phyloP scores from a whole-genome alignment of 306 rosid species.

The Sesbania bispinosa region DNA sequence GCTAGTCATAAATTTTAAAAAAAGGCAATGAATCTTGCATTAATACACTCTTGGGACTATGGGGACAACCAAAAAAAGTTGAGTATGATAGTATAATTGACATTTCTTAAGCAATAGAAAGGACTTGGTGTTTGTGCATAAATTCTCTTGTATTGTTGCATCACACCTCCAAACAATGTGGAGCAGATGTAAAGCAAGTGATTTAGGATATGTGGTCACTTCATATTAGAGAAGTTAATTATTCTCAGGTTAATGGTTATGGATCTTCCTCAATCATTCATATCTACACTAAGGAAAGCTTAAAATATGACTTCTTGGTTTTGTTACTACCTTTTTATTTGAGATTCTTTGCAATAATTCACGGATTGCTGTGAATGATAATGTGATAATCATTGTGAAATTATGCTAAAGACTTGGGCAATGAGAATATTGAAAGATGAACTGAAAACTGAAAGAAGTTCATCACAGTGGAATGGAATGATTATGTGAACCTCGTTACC shows the following conservation, averaged over 20 bases:
- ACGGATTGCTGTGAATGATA: neutral
- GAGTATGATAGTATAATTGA: neutral
- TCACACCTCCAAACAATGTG: slow-evolving; percentile 16
- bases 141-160: neutral
- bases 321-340: neutral
- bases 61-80: neutral
- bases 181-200: slow-evolving; percentile 2
- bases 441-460: neutral
- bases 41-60: neutral
- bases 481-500: slow-evolving; percentile 5
- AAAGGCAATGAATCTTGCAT: neutral
- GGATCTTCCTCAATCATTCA: neutral
- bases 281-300: neutral
- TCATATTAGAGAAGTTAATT: neutral
- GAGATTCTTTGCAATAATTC: neutral
- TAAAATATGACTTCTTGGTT: neutral
- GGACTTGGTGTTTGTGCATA: neutral
- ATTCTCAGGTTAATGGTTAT: neutral
- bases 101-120: neutral
- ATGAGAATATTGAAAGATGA: neutral
- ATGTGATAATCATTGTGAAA: neutral
- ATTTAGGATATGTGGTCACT: neutral
- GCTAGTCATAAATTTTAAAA: neutral
- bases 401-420: neutral
- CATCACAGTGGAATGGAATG: neutral